phyloP scores from a whole-genome alignment of 768 basidiomycete species.

The Dioszegia hungarica region DNA sequence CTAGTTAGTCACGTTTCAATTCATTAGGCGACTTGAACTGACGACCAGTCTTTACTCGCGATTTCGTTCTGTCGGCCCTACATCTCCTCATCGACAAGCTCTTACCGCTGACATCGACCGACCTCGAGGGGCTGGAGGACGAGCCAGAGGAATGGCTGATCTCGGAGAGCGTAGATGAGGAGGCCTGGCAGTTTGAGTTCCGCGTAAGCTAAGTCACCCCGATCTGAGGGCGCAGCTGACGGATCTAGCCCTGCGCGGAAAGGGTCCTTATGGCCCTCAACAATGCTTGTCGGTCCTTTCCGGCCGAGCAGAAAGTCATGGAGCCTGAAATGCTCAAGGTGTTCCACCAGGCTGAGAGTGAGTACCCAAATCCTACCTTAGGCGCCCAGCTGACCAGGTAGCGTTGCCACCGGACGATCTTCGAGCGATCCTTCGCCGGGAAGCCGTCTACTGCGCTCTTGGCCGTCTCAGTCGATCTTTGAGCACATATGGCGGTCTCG shows the following conservation, averaged over 20 bases:
- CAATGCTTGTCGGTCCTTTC: conserved; percentile 36
- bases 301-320: conserved; percentile 31
- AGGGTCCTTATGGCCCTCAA: conserved; percentile 70
- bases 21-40: background rate
- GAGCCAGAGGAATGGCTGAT: conserved; percentile 96
- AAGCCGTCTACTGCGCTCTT: conserved; percentile 43
- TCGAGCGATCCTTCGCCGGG: conserved; percentile 30
- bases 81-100: conserved; percentile 73
- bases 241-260: conserved; percentile 82
- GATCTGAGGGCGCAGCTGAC: background rate
- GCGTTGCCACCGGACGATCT: conserved; percentile 31
- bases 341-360: conserved; percentile 31
- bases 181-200: conserved; percentile 89
- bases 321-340: conserved; percentile 40
- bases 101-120: conserved; percentile 73
- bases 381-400: conserved; percentile 9
- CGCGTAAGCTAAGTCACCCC: conserved; percentile 57
- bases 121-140: conserved; percentile 75
- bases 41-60: conserved; percentile 39
- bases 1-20: conserved; percentile 25
- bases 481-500: conserved; percentile 28
- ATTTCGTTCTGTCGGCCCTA: conserved; percentile 41
- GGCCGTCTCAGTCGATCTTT: conserved; percentile 39
- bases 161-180: conserved; percentile 78
- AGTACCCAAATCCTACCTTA: background rate